Evolutionary conservation across 1,284 basidiomycete genomes (phyloP), one percentile per base, ranked within the genome.

Genomic region (Tilletia walkeri): DNA sequence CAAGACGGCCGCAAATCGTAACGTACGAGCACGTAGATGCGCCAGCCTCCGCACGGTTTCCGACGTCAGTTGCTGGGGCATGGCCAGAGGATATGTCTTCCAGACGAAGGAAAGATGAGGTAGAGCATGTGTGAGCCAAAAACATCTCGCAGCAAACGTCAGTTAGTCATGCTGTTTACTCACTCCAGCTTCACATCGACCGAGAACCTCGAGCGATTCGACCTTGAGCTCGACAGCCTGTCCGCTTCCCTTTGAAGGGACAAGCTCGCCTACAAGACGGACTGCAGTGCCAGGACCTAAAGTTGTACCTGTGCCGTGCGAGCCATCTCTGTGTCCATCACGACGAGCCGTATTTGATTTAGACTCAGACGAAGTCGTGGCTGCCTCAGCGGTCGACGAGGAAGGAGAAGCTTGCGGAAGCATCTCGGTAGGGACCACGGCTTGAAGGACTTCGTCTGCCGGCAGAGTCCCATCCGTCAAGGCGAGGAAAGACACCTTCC

Each of bases 391-490:
- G 3, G 54, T 10, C 4, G 54, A 24, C 7, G 50, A 16, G 10
- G 54, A 30, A 45, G 41, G 41, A 45, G 41, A 7, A 14, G 9
- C 14, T 14, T 14, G 41, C 14, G 41, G 14, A 5, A 56, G 48
- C 45, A 53, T 30, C 10, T 39, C n/a, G 49, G 47, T 65, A 6
- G 71, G 67, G 2, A 80, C 45, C 24, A 83, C 74, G 5, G 77
- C 80, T 72, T 83, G 82, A 4, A 83, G 70, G 30, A 76, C 71
- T 6, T 71, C 68, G 24, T 69, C 67, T 4, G 75, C 76, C 18
- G 71, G 38, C n/a, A 82, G 67, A 1, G 76, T 78, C 4, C 80
- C 80, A 48, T 83, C 82, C 24, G 74, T 75, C 16, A 83, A 48
- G 50, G 75, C 72, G 63, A 83, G 71, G 53, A 83, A 83, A 0